Conservation (phyloP, 257 asterid species). For the Knoxia roxburghii region DNA sequence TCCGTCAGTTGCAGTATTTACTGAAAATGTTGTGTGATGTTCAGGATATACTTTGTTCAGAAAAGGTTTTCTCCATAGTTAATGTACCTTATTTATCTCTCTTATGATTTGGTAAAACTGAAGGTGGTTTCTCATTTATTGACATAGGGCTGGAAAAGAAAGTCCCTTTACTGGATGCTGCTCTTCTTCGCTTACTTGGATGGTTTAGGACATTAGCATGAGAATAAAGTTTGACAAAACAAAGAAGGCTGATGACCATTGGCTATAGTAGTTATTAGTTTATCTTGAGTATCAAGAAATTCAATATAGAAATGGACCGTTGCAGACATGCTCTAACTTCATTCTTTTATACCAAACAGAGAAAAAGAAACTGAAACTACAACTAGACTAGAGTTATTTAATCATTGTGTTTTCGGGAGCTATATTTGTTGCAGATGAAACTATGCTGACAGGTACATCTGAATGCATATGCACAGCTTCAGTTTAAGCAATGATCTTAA, state of each 20-base stretch:
- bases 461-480: not conserved
- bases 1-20: not conserved
- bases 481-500: not conserved
- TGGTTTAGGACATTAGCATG: slow-evolving; percentile 87
- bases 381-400: not conserved
- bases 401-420: not conserved
- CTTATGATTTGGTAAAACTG: not conserved
- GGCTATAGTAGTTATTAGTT: not conserved
- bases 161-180: slow-evolving; percentile 58
- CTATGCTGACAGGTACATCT: not conserved
- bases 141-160: slow-evolving; percentile 70
- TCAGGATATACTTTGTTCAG: not conserved
- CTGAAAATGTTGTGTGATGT: not conserved
- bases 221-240: slow-evolving; percentile 8
- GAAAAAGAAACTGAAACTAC: not conserved
- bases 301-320: not conserved
- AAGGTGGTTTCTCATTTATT: not conserved
- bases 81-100: not conserved
- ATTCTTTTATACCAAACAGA: not conserved
- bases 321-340: not conserved
- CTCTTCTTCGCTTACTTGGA: slow-evolving; percentile 69
- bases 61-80: not conserved
- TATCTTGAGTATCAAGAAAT: not conserved
- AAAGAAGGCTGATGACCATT: not conserved
- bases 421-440: not conserved